phyloP scores from a whole-genome alignment of 441 rosid genomes.

The Adansonia gregorii region DNA sequence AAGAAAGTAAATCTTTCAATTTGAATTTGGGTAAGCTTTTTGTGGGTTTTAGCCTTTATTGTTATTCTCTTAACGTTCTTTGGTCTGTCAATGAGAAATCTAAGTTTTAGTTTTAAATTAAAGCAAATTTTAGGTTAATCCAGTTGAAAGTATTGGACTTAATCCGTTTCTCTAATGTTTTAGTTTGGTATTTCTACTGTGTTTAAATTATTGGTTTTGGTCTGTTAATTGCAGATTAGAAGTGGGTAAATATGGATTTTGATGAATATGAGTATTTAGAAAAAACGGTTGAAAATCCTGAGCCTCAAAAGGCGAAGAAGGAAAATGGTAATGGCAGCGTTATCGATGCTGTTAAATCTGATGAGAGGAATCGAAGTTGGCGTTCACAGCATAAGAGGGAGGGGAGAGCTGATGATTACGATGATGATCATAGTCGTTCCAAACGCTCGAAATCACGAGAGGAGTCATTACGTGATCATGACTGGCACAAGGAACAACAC shows the following conservation, averaged over 20 bases:
- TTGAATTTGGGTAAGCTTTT: background rate
- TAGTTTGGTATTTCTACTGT: constrained; percentile 10
- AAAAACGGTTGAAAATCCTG: constrained; percentile 84
- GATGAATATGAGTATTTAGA: constrained; percentile 98
- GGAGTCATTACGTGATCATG: constrained; percentile 51
- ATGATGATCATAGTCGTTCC: constrained; percentile 40
- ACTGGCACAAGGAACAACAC: constrained; percentile 44
- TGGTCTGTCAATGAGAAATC: background rate
- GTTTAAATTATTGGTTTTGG: background rate
- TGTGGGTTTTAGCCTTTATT: background rate
- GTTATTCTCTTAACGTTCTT: background rate
- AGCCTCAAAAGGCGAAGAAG: constrained; percentile 42
- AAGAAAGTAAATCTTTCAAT: background rate
- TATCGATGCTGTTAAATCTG: constrained; percentile 45
- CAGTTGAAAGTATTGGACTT: background rate
- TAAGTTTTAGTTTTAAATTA: background rate
- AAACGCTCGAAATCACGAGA: constrained; percentile 61
- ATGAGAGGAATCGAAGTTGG: constrained; percentile 50
- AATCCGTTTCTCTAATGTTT: background rate
- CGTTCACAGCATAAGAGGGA: constrained; percentile 63
- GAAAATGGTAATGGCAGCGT: constrained; percentile 62
- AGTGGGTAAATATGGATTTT: constrained; percentile 64
- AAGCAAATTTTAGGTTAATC: constrained; percentile 4
- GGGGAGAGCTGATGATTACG: constrained; percentile 49
- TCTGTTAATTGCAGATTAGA: constrained; percentile 25